Evolutionary conservation across 1,284 basidiomycete genomes (phyloP).

Genomic region (Ustilago trichophora): DNA sequence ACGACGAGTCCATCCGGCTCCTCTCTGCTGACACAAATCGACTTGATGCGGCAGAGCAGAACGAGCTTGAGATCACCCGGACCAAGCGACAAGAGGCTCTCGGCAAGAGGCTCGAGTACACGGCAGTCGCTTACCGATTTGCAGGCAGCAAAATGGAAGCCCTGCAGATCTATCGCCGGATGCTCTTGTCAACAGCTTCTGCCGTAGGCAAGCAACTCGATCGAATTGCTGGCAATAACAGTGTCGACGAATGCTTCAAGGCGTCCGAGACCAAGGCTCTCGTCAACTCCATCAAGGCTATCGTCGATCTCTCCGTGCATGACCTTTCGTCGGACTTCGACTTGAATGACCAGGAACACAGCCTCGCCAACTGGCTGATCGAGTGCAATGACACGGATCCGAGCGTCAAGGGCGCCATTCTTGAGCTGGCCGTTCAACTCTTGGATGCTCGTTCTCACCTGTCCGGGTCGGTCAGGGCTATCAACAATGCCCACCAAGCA

Average conservation of each 20-base stretch:
- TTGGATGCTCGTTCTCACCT: slow-evolving; percentile 44
- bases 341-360: slow-evolving; percentile 8
- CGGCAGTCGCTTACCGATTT: slow-evolving; percentile 43
- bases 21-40: neutral
- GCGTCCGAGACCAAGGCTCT: slow-evolving; percentile 6
- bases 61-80: slow-evolving; percentile 2
- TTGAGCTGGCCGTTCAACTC: slow-evolving; percentile 34
- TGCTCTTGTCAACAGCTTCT: slow-evolving; percentile 11
- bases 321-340: slow-evolving; percentile 33
- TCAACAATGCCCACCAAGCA: slow-evolving; percentile 14
- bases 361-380: slow-evolving; percentile 21
- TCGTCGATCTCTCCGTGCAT: slow-evolving; percentile 45
- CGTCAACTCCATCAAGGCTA: slow-evolving; percentile 12
- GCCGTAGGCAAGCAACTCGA: neutral
- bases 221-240: neutral
- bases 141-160: slow-evolving; percentile 18
- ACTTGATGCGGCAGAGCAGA: neutral
- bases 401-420: slow-evolving; percentile 26
- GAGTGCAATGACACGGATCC: neutral
- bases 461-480: slow-evolving; percentile 33
- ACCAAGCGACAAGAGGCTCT: slow-evolving; percentile 10
- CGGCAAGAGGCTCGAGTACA: slow-evolving; percentile 42
- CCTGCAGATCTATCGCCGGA: slow-evolving; percentile 14
- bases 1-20: slow-evolving; percentile 23
- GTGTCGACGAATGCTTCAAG: slow-evolving; percentile 28